Conservation (phyloP, 306 rosid species). For the Quercus agrifolia region DNA sequence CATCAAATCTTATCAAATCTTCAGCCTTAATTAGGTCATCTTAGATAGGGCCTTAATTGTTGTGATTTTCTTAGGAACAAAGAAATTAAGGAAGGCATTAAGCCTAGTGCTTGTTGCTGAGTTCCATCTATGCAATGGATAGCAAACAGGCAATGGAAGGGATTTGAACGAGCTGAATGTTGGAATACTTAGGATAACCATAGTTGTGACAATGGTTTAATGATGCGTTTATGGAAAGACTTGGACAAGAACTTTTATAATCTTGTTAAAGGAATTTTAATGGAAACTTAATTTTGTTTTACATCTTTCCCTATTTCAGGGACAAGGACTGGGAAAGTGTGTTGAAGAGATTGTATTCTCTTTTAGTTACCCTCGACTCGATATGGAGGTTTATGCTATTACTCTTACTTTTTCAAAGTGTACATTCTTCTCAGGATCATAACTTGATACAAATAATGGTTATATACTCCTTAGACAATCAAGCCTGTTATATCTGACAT, state of each 20-base stretch:
- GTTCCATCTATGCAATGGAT: neutral
- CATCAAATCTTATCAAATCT: neutral
- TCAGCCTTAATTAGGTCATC: neutral
- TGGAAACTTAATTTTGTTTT: slow-evolving; percentile 1
- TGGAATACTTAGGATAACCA: neutral
- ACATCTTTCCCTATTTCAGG: slow-evolving; percentile 27
- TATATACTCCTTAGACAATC: neutral
- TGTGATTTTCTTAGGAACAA: neutral
- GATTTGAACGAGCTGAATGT: neutral
- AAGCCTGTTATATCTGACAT: neutral
- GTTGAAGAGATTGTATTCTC: slow-evolving; percentile 88
- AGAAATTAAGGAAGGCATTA: neutral
- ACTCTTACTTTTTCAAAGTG: slow-evolving; percentile 2
- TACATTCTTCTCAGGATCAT: slow-evolving; percentile 1
- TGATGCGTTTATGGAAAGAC: neutral
- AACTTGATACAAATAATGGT: neutral
- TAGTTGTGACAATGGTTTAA: neutral
- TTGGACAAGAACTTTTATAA: neutral
- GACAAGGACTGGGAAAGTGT: slow-evolving; percentile 61
- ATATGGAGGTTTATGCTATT: slow-evolving; percentile 67
- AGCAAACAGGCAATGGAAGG: neutral
- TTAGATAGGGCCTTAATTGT: neutral
- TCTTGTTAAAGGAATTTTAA: neutral
- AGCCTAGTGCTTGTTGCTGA: neutral
- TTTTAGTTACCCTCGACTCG: slow-evolving; percentile 87